Conservation (phyloP, 2,329 filamentous ascomycete genomes). For the Xylaria sp. region DNA sequence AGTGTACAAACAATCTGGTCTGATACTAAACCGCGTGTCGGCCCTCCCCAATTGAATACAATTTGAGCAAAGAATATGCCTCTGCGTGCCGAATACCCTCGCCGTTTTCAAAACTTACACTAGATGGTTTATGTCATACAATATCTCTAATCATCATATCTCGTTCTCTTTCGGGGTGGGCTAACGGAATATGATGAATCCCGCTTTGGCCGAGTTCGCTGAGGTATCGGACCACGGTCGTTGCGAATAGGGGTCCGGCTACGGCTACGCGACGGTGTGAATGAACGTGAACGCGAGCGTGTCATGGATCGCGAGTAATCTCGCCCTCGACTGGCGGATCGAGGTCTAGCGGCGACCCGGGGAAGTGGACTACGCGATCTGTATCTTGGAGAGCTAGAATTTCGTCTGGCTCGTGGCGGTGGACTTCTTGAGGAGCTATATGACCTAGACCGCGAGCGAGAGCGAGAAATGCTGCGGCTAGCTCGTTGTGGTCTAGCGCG, state of each 20-base stretch:
- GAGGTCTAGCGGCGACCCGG: constrained; percentile 33
- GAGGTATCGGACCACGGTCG: constrained; percentile 39
- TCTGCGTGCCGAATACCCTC: not conserved
- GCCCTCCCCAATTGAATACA: constrained; percentile 6
- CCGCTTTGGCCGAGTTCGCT: constrained; percentile 37
- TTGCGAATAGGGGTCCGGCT: constrained; percentile 35
- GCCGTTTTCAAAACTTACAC: constrained; percentile 21
- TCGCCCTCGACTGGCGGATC: constrained; percentile 41
- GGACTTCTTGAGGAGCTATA: constrained; percentile 35
- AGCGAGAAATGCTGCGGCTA: constrained; percentile 38
- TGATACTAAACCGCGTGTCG: constrained; percentile 10
- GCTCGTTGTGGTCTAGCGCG: constrained; percentile 46
- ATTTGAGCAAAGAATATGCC: constrained; percentile 1
- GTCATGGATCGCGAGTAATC: constrained; percentile 40
- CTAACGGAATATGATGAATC: constrained; percentile 38
- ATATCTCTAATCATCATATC: constrained; percentile 36
- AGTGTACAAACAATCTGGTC: constrained; percentile 34
- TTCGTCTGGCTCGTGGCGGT: constrained; percentile 34
- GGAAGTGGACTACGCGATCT: constrained; percentile 32
- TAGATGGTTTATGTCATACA: not conserved
- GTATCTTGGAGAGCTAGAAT: constrained; percentile 32
- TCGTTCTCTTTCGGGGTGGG: constrained; percentile 39
- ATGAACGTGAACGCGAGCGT: constrained; percentile 39
- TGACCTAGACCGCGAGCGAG: constrained; percentile 32
- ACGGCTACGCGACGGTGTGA: constrained; percentile 42